Percentiles rank a stretch among this genome's conserved stretches.
Conservation (phyloP, 2,329 filamentous ascomycete species). For the Xylariaceae sp. region DNA sequence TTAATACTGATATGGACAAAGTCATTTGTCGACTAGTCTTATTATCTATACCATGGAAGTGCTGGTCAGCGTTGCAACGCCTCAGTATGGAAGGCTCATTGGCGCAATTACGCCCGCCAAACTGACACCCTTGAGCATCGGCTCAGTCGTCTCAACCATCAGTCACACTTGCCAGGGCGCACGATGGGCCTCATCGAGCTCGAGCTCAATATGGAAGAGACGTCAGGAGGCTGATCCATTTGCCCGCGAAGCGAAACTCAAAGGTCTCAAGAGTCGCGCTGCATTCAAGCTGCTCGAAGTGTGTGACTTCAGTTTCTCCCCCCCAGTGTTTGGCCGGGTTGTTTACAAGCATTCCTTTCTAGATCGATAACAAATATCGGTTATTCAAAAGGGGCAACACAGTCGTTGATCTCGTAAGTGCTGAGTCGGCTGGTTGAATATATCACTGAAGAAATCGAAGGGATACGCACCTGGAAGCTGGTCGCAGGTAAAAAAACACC, state of each 20-base stretch:
- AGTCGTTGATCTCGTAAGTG: constrained; percentile 76
- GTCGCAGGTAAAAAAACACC: constrained; percentile 53
- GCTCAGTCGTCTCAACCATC: background rate
- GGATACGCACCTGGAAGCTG: constrained; percentile 73
- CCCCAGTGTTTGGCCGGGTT: background rate
- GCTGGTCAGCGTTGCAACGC: constrained; percentile 23
- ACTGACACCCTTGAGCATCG: background rate
- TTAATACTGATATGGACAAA: constrained; percentile 21
- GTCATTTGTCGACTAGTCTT: constrained; percentile 15
- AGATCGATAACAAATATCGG: constrained; percentile 78
- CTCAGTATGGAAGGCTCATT: constrained; percentile 27
- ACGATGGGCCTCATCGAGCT: constrained; percentile 46
- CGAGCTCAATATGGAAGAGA: constrained; percentile 69
- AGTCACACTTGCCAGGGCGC: background rate
- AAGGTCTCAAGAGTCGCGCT: constrained; percentile 80
- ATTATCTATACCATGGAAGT: constrained; percentile 23
- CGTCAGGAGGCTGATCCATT: constrained; percentile 71
- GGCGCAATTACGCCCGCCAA: constrained; percentile 13
- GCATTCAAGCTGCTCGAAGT: constrained; percentile 92
- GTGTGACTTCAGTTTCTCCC: constrained; percentile 12
- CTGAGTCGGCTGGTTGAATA: background rate
- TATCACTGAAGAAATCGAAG: constrained; percentile 34
- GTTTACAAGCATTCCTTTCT: background rate
- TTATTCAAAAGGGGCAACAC: constrained; percentile 78
- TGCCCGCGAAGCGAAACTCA: constrained; percentile 68